A percentile compares a stretch with the other conserved stretches of the same genome.
Conservation (phyloP, 2,329 filamentous ascomycete genomes). For the Ascochyta pisi region DNA sequence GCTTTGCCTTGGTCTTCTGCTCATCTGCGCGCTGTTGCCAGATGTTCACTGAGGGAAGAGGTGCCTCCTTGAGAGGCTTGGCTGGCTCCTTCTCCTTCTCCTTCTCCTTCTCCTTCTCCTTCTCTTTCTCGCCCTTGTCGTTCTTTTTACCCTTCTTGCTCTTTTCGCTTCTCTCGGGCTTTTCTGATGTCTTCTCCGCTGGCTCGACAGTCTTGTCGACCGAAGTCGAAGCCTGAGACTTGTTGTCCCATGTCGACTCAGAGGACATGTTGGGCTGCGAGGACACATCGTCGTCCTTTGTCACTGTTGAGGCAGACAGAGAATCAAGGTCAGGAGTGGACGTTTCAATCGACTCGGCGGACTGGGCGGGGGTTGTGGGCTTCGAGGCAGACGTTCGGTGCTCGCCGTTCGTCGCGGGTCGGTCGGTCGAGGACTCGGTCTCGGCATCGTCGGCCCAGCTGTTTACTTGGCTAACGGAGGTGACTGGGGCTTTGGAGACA, state of each 20-base stretch:
- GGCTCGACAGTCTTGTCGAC: slow-evolving; percentile 66
- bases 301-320: slow-evolving; percentile 60
- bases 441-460: slow-evolving; percentile 60
- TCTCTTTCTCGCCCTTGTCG: slow-evolving; percentile 58
- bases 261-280: slow-evolving; percentile 69
- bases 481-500: slow-evolving; percentile 29
- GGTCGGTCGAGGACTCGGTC: slow-evolving; percentile 38
- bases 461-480: slow-evolving; percentile 44
- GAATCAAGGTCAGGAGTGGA: slow-evolving; percentile 63
- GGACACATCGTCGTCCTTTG: slow-evolving; percentile 67
- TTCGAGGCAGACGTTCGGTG: slow-evolving; percentile 28
- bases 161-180: slow-evolving; percentile 61
- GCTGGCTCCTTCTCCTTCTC: slow-evolving; percentile 61
- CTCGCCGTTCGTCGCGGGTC: slow-evolving; percentile 34
- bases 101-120: slow-evolving; percentile 57
- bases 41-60: slow-evolving; percentile 82
- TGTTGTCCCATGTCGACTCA: slow-evolving; percentile 72
- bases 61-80: slow-evolving; percentile 77
- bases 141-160: slow-evolving; percentile 61
- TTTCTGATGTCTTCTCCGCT: slow-evolving; percentile 60
- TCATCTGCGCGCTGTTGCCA: slow-evolving; percentile 83
- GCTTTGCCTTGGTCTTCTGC: slow-evolving; percentile 60
- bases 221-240: slow-evolving; percentile 67
- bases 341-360: slow-evolving; percentile 34
- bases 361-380: slow-evolving; percentile 20